Conservation (phyloP, 169 alveolate species). For the Plasmodium falciparum region DNA sequence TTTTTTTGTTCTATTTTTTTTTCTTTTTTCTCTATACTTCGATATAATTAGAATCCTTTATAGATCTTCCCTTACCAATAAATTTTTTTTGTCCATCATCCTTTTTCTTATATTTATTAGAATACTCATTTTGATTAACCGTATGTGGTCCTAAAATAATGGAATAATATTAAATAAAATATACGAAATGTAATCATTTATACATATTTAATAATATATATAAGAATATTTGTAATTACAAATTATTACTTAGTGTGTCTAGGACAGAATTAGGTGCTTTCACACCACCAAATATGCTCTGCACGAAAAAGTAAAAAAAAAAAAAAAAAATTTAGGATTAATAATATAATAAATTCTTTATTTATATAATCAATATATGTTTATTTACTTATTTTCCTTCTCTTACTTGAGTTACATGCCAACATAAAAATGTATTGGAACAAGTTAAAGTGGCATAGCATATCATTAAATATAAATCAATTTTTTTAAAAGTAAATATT, state of each 20-base stretch:
- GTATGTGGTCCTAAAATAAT: constrained; percentile 10
- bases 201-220: not conserved
- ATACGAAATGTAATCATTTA: not conserved
- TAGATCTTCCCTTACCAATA: constrained; percentile 61
- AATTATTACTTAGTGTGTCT: constrained; percentile 43
- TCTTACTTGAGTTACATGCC: constrained; percentile 62
- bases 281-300: constrained; percentile 54
- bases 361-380: not conserved
- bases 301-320: not conserved
- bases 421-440: constrained; percentile 24
- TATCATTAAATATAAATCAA: constrained; percentile 18
- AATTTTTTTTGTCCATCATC: constrained; percentile 35
- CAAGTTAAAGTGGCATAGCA: constrained; percentile 26
- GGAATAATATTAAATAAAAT: not conserved
- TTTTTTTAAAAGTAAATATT: constrained; percentile 19
- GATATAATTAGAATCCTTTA: constrained; percentile 30
- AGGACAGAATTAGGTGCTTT: constrained; percentile 14
- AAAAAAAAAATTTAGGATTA: not conserved
- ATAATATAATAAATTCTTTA: too few relatives aligned
- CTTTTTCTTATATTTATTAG: constrained; percentile 12
- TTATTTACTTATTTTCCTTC: not conserved
- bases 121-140: constrained; percentile 10
- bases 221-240: not conserved
- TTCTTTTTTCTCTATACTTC: constrained; percentile 7
- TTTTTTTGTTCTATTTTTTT: not conserved